Conservation (phyloP, 2,329 filamentous ascomycete genomes). For the Phaeosphaeriaceae sp. region DNA sequence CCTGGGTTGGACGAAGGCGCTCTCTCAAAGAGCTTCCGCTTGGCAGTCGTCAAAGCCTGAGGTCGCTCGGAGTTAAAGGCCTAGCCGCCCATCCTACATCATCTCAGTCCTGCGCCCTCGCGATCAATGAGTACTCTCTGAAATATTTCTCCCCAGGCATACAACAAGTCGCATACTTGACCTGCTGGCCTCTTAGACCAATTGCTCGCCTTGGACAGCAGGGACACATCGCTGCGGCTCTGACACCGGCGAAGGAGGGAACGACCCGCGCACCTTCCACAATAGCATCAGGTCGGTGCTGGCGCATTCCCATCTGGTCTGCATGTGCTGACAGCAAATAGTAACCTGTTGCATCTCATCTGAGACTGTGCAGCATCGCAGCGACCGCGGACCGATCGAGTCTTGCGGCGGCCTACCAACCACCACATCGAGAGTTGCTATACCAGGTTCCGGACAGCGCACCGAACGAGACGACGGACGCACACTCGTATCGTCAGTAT, state of each 20-base stretch:
- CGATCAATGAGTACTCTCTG: not conserved
- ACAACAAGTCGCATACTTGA: not conserved
- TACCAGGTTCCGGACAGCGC: not conserved
- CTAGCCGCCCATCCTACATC: constrained; percentile 1
- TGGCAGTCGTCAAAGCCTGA: constrained; percentile 3
- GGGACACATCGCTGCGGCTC: no score
- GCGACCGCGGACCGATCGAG: no score
- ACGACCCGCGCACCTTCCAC: no score
- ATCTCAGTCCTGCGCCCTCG: not conserved
- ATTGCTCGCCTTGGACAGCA: not conserved
- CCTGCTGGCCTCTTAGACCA: no score
- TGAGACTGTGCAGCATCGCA: no score
- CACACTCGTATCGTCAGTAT: not conserved
- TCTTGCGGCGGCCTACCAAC: not conserved
- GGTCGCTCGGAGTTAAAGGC: constrained; percentile 24
- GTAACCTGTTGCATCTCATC: not conserved
- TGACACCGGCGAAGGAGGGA: no score
- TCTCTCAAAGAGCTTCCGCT: constrained; percentile 1
- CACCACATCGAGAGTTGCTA: not conserved
- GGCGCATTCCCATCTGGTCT: not conserved
- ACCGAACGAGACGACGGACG: not conserved
- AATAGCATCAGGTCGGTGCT: not conserved
- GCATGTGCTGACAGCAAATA: not conserved
- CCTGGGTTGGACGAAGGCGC: constrained; percentile 5
- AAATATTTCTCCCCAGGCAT: not conserved